A percentile compares a stretch with the other conserved stretches of the same genome.
phyloP scores from a whole-genome alignment of 768 basidiomycete species.

The Panus rudis region DNA sequence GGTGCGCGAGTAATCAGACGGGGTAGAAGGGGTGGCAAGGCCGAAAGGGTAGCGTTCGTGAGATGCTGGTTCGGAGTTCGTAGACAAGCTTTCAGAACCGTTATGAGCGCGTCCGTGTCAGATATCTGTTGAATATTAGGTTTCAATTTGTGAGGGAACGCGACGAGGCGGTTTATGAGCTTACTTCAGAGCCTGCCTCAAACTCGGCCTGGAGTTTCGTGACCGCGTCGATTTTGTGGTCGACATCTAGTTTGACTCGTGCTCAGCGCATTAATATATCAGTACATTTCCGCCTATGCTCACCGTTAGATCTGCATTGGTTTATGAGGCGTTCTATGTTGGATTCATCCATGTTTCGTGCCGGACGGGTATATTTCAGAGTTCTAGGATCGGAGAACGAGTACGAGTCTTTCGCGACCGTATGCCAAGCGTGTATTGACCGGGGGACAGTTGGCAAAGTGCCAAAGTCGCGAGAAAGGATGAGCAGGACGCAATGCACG shows the following conservation, averaged over 20 bases:
- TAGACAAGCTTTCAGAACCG: slow-evolving; percentile 65
- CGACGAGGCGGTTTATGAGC: slow-evolving; percentile 9
- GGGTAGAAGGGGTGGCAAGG: slow-evolving; percentile 59
- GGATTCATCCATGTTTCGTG: slow-evolving; percentile 21
- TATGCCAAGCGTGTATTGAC: no score
- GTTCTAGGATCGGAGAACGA: no score
- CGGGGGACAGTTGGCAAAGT: no score
- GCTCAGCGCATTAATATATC: slow-evolving; percentile 5
- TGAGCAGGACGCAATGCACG: no score
- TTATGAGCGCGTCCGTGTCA: slow-evolving; percentile 66
- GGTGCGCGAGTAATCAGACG: slow-evolving; percentile 47
- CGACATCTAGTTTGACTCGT: slow-evolving; percentile 48
- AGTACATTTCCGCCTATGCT: slow-evolving; percentile 9
- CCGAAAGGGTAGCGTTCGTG: slow-evolving; percentile 66
- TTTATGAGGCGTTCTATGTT: slow-evolving; percentile 21
- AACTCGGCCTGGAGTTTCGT: slow-evolving; percentile 72
- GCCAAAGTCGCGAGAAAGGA: no score
- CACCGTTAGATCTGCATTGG: slow-evolving; percentile 27
- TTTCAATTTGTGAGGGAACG: slow-evolving; percentile 1
- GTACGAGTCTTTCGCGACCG: no score
- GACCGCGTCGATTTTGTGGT: slow-evolving; percentile 74
- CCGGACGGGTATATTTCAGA: slow-evolving; percentile 8
- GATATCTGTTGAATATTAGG: slow-evolving; percentile 41
- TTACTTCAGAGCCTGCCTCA: slow-evolving; percentile 64
- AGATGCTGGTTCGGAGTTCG: slow-evolving; percentile 79